Conservation (phyloP, 2,329 filamentous ascomycete genomes). For the Fusarium longipes region DNA sequence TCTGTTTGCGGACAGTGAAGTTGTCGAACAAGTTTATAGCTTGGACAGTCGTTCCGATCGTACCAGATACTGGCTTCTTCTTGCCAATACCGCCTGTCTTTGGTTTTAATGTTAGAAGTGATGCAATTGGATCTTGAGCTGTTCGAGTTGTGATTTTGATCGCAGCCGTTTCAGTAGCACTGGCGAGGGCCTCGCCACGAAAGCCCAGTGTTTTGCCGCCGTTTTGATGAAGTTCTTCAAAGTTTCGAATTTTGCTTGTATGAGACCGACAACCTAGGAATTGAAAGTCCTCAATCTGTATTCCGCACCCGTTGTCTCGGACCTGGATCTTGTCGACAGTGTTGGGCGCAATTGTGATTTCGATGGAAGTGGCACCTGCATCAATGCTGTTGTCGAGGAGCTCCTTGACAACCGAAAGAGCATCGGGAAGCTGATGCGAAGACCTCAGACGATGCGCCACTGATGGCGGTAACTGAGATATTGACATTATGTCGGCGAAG, state of each 20-base stretch:
- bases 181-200: constrained; percentile 78
- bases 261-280: constrained; percentile 73
- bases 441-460: constrained; percentile 70
- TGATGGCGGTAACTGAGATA: constrained; percentile 60
- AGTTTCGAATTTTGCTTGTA: constrained; percentile 78
- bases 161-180: constrained; percentile 68
- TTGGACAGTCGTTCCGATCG: constrained; percentile 76
- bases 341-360: constrained; percentile 72
- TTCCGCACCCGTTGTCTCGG: constrained; percentile 79
- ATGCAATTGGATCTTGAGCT: constrained; percentile 68
- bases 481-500: constrained; percentile 55
- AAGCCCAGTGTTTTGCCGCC: constrained; percentile 76
- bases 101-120: constrained; percentile 57
- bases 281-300: constrained; percentile 69
- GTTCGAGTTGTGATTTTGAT: constrained; percentile 73
- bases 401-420: constrained; percentile 76
- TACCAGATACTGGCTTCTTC: constrained; percentile 58
- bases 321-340: constrained; percentile 77
- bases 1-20: constrained; percentile 72
- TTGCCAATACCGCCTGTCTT: constrained; percentile 48
- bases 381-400: constrained; percentile 83
- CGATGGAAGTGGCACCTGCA: constrained; percentile 73
- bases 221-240: constrained; percentile 69
- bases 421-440: constrained; percentile 68
- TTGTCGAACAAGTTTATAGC: constrained; percentile 68